phyloP scores from a whole-genome alignment of 306 rosid genomes.

The Lotus japonicus region DNA sequence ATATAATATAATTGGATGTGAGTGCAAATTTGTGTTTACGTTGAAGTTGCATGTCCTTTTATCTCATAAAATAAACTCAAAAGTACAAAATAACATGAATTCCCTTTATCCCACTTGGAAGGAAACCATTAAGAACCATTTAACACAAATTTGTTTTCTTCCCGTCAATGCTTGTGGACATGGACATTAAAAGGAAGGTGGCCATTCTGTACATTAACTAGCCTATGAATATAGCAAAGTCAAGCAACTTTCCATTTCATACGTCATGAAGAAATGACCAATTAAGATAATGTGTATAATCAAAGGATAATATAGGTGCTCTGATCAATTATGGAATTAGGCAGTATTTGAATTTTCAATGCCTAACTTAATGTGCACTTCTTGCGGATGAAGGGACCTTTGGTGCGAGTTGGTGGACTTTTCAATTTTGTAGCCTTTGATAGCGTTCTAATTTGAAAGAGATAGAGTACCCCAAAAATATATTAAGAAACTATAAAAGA shows the following conservation, averaged over 20 bases:
- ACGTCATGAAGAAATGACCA: conserved; percentile 3
- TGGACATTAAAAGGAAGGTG: conserved; percentile 12
- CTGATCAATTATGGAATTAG: conserved; percentile 17
- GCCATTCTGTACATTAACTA: not conserved
- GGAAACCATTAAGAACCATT: conserved; percentile 12
- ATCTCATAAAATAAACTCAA: not conserved
- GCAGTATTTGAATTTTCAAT: conserved; percentile 24
- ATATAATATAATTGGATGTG: too few species aligned
- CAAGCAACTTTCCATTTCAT: conserved; percentile 12
- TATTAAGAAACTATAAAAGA: not conserved
- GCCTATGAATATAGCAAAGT: conserved; percentile 3
- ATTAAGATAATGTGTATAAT: not conserved
- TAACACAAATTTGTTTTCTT: not conserved
- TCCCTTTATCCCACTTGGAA: conserved; percentile 25
- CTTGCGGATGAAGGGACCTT: not conserved
- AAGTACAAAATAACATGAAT: conserved; percentile 10
- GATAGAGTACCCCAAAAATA: conserved; percentile 3
- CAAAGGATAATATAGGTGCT: not conserved
- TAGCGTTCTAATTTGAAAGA: conserved; percentile 8
- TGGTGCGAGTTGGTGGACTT: conserved; percentile 7
- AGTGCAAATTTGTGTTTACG: too few species aligned
- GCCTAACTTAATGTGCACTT: conserved; percentile 25
- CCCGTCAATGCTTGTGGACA: conserved; percentile 7
- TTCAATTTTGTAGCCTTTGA: not conserved
- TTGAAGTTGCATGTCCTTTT: too few species aligned